These are phyloP conservation scores for Russula virescens DNA, from an alignment of 768 basidiomycete genomes.

Conservation along the genomic window DNA sequence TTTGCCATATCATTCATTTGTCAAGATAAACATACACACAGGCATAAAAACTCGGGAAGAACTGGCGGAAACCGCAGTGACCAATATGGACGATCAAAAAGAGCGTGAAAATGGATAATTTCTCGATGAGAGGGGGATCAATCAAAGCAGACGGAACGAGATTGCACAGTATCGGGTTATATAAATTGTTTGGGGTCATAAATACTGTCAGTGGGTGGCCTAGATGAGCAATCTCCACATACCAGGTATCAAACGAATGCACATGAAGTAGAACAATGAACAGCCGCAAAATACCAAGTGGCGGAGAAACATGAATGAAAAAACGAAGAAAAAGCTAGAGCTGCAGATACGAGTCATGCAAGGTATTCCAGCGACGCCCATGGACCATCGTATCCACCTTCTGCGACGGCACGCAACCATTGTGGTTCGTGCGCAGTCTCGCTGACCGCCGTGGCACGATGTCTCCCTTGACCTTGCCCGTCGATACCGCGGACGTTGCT, in stretches of 20 bases:
- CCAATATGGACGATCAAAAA: not conserved
- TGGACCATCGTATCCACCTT: not conserved
- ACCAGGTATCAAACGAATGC: slow-evolving; percentile 3
- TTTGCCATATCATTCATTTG: not conserved
- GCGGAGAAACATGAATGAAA: not conserved
- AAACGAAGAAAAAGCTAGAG: not conserved
- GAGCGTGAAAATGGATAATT: not conserved
- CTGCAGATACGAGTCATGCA: slow-evolving; percentile 9
- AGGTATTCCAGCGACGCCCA: slow-evolving; percentile 5
- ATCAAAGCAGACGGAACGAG: not conserved
- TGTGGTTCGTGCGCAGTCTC: slow-evolving; percentile 13
- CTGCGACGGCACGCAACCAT: not conserved
- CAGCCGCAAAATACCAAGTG: not conserved
- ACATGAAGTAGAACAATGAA: slow-evolving; percentile 3
- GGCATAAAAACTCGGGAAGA: not conserved
- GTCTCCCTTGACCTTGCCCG: slow-evolving; percentile 7
- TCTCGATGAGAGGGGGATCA: not conserved
- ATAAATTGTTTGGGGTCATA: slow-evolving; percentile 14
- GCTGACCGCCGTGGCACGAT: slow-evolving; percentile 17
- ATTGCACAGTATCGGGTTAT: slow-evolving; percentile 1
- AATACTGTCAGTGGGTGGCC: slow-evolving; percentile 13
- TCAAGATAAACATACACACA: slow-evolving; percentile 19
- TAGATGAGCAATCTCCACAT: slow-evolving; percentile 19
- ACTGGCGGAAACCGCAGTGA: not conserved
- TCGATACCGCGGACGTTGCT: not conserved